phyloP scores from a whole-genome alignment of 345 rosid genomes.

The Cardamine occulta region DNA sequence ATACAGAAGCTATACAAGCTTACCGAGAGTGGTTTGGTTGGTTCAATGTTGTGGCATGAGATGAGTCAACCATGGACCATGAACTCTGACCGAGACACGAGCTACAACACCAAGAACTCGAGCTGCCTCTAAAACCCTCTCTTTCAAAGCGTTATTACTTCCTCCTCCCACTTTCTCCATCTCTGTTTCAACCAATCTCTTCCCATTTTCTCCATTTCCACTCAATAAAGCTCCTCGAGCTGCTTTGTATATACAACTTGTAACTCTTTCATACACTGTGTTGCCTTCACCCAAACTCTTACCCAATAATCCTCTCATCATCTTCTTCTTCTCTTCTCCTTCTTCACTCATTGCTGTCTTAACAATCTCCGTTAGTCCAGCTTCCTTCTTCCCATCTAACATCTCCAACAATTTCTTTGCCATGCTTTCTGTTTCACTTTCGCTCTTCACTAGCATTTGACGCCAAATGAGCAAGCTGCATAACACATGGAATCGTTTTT shows the following conservation, averaged over 20 bases:
- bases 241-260: slow-evolving; percentile 65
- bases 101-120: slow-evolving; percentile 68
- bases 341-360: slow-evolving; percentile 52
- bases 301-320: slow-evolving; percentile 68
- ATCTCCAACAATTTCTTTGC: slow-evolving; percentile 54
- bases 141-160: slow-evolving; percentile 47
- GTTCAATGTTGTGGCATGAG: slow-evolving; percentile 43
- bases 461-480: slow-evolving; percentile 83
- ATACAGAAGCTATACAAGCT: slow-evolving; percentile 39
- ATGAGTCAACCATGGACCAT: slow-evolving; percentile 67
- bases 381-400: slow-evolving; percentile 56
- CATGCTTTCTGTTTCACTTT: slow-evolving; percentile 62
- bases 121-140: slow-evolving; percentile 64
- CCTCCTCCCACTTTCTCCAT: slow-evolving; percentile 57
- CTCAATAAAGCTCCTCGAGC: slow-evolving; percentile 68
- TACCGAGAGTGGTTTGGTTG: background rate
- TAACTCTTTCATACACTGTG: slow-evolving; percentile 73
- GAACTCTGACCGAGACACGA: slow-evolving; percentile 61
- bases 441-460: slow-evolving; percentile 59
- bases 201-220: slow-evolving; percentile 59
- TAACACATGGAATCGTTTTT: background rate
- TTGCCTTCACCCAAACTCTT: slow-evolving; percentile 84
- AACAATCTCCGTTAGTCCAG: slow-evolving; percentile 64
- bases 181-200: slow-evolving; percentile 58
- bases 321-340: slow-evolving; percentile 50